Percentiles rank a stretch among this genome's conserved stretches.
phyloP scores from a whole-genome alignment of 1,284 basidiomycete genomes.

The Puccinia novopanici region DNA sequence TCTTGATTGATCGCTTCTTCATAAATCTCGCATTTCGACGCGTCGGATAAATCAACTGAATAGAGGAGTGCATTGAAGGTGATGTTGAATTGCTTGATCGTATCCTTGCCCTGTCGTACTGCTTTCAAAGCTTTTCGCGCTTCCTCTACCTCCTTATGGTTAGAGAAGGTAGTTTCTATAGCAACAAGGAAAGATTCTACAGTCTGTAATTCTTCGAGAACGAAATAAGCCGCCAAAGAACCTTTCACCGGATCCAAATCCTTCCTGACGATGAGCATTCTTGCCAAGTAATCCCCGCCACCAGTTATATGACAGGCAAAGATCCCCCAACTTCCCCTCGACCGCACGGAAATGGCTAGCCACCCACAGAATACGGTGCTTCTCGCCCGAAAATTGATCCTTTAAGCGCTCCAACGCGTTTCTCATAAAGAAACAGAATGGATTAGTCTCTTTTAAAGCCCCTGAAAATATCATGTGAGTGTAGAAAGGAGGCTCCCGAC shows the following conservation, averaged over 20 bases:
- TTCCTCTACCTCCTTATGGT: neutral
- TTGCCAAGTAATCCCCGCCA: neutral
- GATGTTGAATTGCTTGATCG: conserved; percentile 7
- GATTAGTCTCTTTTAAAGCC: too few relatives aligned
- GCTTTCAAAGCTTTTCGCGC: neutral
- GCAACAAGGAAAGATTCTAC: neutral
- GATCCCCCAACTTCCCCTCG: neutral
- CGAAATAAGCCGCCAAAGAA: neutral
- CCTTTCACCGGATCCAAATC: too few relatives aligned
- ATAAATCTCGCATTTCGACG: conserved; percentile 1
- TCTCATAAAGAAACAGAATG: too few relatives aligned
- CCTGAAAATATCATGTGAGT: too few relatives aligned
- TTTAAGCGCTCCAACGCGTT: too few relatives aligned
- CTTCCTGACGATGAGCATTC: neutral
- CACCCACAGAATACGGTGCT: neutral
- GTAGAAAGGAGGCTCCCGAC: too few relatives aligned
- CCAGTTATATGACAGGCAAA: neutral
- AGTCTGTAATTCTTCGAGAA: neutral
- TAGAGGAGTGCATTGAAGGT: too few relatives aligned
- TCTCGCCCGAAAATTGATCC: neutral
- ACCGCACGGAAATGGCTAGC: neutral
- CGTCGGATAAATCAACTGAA: too few relatives aligned
- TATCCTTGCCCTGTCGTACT: neutral
- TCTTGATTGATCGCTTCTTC: neutral
- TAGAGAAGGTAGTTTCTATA: neutral